A percentile compares a stretch with the other conserved stretches of the same genome.
These are phyloP conservation scores for Triangularia setosa DNA, from an alignment of 2,329 filamentous ascomycete genomes.

Conservation along the genomic window DNA sequence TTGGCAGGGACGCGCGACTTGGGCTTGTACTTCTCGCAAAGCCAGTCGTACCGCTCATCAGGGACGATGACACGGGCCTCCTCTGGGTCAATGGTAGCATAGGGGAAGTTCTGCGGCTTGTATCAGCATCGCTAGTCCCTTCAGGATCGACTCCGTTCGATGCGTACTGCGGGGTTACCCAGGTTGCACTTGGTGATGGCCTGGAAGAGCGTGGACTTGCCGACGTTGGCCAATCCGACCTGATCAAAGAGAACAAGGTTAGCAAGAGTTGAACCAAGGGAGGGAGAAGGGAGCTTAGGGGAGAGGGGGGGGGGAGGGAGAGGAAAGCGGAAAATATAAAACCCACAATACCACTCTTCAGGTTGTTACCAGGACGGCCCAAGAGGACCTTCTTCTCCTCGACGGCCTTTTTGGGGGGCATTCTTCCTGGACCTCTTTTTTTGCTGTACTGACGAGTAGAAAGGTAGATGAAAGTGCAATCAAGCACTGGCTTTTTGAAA, in stretches of 20 bases:
- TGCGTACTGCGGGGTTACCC: conserved; percentile 88
- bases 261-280: conserved; percentile 27
- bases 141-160: conserved; percentile 22
- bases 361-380: conserved; percentile 92
- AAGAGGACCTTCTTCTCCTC: conserved; percentile 95
- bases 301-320: conserved; percentile 29
- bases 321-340: conserved; percentile 18
- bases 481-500: conserved; percentile 49
- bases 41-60: conserved; percentile 93
- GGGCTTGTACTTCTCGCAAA: conserved; percentile 93
- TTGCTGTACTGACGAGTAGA: conserved; percentile 55
- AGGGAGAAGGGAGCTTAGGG: too few relatives aligned
- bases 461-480: conserved; percentile 46
- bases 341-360: conserved; percentile 96
- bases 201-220: conserved; percentile 99
- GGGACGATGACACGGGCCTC: conserved; percentile 96
- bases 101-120: conserved; percentile 78
- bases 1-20: conserved; percentile 97
- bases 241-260: conserved; percentile 34
- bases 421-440: conserved; percentile 56
- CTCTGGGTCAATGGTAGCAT: conserved; percentile 98
- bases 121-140: conserved; percentile 14
- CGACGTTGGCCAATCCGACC: conserved; percentile 98
- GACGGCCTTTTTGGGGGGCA: conserved; percentile 92
- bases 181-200: conserved; percentile 97